Base-by-base conservation (phyloP, 1,284 basidiomycete genomes). In the Leccinum subatratum region DNA sequence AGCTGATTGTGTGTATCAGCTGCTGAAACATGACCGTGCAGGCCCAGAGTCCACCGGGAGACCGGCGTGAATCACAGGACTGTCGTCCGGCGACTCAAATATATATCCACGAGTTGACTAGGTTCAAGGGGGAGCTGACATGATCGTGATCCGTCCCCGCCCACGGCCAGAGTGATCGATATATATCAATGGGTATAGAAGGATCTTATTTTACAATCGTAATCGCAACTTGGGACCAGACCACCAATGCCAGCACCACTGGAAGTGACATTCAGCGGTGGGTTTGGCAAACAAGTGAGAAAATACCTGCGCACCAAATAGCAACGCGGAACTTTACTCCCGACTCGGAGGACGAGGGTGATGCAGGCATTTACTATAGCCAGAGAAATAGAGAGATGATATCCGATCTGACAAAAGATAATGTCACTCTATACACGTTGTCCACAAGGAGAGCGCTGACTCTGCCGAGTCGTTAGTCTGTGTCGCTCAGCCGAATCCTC, bases 271-370 rank as follows among this genome's bases (percentile, higher is more conserved):
- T 2, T 59, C 4, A 69, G 28, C n/a, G 1, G 12, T 4, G 12
- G 7, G 1, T 2, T 20, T 0, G 14, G 16, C 4, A 28, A 22
- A 12, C 9, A 18, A 51, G 25, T 1, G 4, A 12, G 25, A 51
- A 39, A 11, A 16, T 18, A 14, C n/a, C 2, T 8, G 30, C 72
- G 28, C 57, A 73, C 69, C 71, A 73, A 16, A 71, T 70, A 14
- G 70, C 70, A 32, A 72, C 70, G 20, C 66, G 64, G 12, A 72
- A 66, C 60, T 64, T 70, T 20, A 58, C 18, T 45, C 16, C 16
- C 1, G 34, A 32, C 4, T 62, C 39, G 6, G 62, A 9, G 4
- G 61, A 22, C 2, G 56, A 22, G 20, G 18, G 7, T 12, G 45
- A 37, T 20, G 5, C 18, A 4, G 67, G 37, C 69, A 72, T 70